phyloP scores from a whole-genome alignment of 768 basidiomycete genomes.

The Solioccasus polychromus region DNA sequence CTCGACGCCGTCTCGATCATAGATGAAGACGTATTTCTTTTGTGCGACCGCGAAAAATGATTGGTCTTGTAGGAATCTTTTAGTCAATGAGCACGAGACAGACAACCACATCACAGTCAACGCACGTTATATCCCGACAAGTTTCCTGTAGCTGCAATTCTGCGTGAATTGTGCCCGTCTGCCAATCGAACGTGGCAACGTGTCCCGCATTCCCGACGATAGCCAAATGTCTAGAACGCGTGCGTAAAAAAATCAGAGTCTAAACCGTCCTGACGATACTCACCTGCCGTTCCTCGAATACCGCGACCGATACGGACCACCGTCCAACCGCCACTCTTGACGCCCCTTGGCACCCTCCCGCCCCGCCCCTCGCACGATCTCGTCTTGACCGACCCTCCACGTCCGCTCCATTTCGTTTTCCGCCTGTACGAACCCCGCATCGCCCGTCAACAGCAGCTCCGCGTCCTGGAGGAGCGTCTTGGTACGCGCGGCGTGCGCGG shows the following conservation, averaged over 20 bases:
- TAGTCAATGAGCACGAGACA: not conserved
- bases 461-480: slow-evolving; percentile 66
- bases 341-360: slow-evolving; percentile 74
- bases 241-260: too few relatives aligned
- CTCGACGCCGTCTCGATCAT: slow-evolving; percentile 92
- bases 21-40: slow-evolving; percentile 94
- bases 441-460: slow-evolving; percentile 65
- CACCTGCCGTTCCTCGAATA: slow-evolving; percentile 92
- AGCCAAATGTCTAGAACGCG: slow-evolving; percentile 58
- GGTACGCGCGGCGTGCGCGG: slow-evolving; percentile 58
- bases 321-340: slow-evolving; percentile 78
- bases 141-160: slow-evolving; percentile 90
- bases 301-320: slow-evolving; percentile 79
- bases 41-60: slow-evolving; percentile 94
- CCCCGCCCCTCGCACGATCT: slow-evolving; percentile 64
- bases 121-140: slow-evolving; percentile 87
- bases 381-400: slow-evolving; percentile 83
- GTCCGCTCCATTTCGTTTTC: slow-evolving; percentile 85
- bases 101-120: slow-evolving; percentile 4
- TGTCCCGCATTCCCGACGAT: slow-evolving; percentile 82
- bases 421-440: slow-evolving; percentile 68
- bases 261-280: slow-evolving; percentile 19
- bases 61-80: slow-evolving; percentile 88
- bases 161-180: slow-evolving; percentile 77
- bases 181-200: slow-evolving; percentile 93